Evolutionary conservation across 1,284 basidiomycete species (phyloP), one percentile per base, ranked within the genome.

Genomic region (Boletus sp.): DNA sequence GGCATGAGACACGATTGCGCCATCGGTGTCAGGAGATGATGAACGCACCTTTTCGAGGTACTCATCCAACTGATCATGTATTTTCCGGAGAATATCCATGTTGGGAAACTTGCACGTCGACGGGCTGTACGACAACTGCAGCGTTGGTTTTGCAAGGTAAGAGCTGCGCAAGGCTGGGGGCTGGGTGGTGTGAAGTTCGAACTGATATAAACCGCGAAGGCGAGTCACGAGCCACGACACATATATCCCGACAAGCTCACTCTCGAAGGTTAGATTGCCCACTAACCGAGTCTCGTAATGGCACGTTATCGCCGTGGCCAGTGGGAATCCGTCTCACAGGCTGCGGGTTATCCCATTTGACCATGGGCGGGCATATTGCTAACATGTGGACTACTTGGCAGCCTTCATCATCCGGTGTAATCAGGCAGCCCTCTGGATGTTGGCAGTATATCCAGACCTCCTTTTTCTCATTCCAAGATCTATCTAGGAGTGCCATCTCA

Each of bases 1-100:
- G 16, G 36, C 56, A 57, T 67, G 63, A 67, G 64, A 64, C 53
- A 66, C 39, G 57, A 62, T 67, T 64, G 64, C 61, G 65, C 63
- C 50, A 67, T 62, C 54, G 47, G 10, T 8, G 22, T 30, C 38
- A 35, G 33, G 27, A 61, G 46, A 42, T 26, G 41, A 46, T 37
- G 1, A 36, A 22, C 56, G 39, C 40, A 67, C 60, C 60, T 65
- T 48, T 35, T 32, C 27, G 37, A 59, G 44, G 49, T 27, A 49
- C 2, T 49, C 47, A 14, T 60, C 60, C 27, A 62, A 33, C 1
- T 50, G 60, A 32, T 20, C 27, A 5, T 58, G 43, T 41, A 60
- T 46, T 8, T 10, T n/a, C 1, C 53, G 52, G 22, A 60, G 34
- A 20, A 38, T 40, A 8, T 62, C 44, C 58, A 60, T 64, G 17